These are phyloP conservation scores for Gentiana straminea DNA, from an alignment of 257 asterid species.

Conservation along the genomic window DNA sequence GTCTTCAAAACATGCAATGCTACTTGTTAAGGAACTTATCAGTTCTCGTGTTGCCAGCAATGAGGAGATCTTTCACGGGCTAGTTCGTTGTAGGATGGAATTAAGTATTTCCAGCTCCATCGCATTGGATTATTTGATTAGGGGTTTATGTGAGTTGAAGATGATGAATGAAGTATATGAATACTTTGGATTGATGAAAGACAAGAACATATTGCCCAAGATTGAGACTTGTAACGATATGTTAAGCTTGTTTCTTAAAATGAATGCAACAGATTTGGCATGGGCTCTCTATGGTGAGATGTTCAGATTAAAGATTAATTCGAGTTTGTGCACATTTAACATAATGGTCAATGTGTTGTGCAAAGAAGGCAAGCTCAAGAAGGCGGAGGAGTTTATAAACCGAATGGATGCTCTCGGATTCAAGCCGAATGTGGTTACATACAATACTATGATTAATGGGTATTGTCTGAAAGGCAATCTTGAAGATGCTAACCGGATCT, in stretches of 20 bases:
- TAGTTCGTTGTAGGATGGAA: conserved; percentile 27
- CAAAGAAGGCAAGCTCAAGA: conserved; percentile 44
- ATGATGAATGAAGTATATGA: conserved; percentile 26
- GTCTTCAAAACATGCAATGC: conserved; percentile 31
- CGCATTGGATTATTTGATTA: conserved; percentile 38
- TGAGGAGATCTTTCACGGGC: conserved; percentile 26
- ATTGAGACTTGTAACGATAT: conserved; percentile 39
- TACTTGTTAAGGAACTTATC: conserved; percentile 33
- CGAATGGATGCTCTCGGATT: conserved; percentile 38
- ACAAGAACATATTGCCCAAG: conserved; percentile 25
- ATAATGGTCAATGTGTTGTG: conserved; percentile 42
- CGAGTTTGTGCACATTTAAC: conserved; percentile 33
- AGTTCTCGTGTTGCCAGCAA: conserved; percentile 9
- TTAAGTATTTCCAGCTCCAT: conserved; percentile 31
- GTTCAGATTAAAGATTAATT: conserved; percentile 29
- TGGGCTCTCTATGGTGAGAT: conserved; percentile 39
- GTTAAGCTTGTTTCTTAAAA: conserved; percentile 30
- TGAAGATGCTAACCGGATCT: conserved; percentile 25
- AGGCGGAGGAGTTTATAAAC: conserved; percentile 29
- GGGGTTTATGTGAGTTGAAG: conserved; percentile 42
- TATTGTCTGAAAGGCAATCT: conserved; percentile 27
- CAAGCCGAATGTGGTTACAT: conserved; percentile 39
- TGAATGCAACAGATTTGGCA: conserved; percentile 17
- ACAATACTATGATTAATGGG: conserved; percentile 35
- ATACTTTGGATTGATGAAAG: conserved; percentile 37